Percentiles rank a stretch among this genome's conserved stretches.
phyloP scores from a whole-genome alignment of 164 flowering plant genomes.

The Cinnamomum micranthum region DNA sequence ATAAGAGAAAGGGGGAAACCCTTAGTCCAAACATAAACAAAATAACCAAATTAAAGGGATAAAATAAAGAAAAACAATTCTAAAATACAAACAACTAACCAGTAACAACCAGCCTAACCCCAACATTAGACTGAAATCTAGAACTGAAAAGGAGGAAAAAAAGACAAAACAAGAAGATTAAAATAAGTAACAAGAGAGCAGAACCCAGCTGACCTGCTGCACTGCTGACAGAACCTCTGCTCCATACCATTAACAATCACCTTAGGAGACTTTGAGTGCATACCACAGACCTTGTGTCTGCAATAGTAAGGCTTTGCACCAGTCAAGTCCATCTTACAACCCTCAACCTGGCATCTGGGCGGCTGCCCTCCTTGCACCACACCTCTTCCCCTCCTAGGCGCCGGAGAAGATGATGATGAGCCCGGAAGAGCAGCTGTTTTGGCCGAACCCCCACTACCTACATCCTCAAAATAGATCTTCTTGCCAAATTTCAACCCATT shows the following conservation, averaged over 20 bases:
- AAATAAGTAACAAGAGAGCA: neutral
- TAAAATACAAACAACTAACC: neutral
- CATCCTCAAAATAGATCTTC: slow-evolving; percentile 67
- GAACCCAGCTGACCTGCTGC: slow-evolving; percentile 15
- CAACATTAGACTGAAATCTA: neutral
- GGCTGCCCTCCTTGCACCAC: slow-evolving; percentile 39
- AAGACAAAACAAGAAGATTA: neutral
- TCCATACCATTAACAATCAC: slow-evolving; percentile 59
- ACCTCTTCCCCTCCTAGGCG: slow-evolving; percentile 40
- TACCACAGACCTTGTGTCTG: slow-evolving; percentile 72
- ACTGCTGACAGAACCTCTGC: slow-evolving; percentile 33
- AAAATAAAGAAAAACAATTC: neutral
- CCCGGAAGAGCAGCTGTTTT: slow-evolving; percentile 14
- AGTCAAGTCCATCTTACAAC: slow-evolving; percentile 68
- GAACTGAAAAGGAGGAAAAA: neutral
- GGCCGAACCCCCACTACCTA: slow-evolving; percentile 25
- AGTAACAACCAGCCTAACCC: neutral
- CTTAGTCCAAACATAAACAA: neutral
- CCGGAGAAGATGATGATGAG: slow-evolving; percentile 11
- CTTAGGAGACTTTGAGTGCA: slow-evolving; percentile 61
- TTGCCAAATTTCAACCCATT: slow-evolving; percentile 57
- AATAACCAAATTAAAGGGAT: neutral
- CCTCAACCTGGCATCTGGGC: slow-evolving; percentile 77
- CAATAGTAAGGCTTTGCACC: slow-evolving; percentile 75
- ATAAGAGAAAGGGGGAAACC: neutral